Evolutionary conservation across 2,329 filamentous ascomycete species (phyloP).

Genomic region (Verticillium longisporum): DNA sequence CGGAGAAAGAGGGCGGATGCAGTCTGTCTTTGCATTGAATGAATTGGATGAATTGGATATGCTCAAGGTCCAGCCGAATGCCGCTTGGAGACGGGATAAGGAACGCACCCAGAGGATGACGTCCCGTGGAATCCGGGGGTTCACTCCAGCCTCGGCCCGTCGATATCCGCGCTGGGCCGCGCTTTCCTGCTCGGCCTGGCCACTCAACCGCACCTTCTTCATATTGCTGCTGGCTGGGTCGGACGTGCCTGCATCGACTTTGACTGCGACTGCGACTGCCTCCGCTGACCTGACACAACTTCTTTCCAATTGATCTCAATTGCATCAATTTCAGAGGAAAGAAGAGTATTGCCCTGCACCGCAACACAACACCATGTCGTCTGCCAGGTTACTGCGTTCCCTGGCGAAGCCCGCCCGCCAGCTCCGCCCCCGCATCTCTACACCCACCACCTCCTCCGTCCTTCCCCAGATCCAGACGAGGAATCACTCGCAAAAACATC

Average conservation of each 20-base stretch:
- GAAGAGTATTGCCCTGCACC: no score
- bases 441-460: slow-evolving; percentile 22
- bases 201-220: not conserved
- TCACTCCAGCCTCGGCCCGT: slow-evolving; percentile 25
- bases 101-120: slow-evolving; percentile 4
- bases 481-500: slow-evolving; percentile 51
- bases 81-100: slow-evolving; percentile 12
- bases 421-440: slow-evolving; percentile 11
- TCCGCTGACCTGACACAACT: not conserved
- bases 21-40: not conserved
- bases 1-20: slow-evolving; percentile 5
- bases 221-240: not conserved
- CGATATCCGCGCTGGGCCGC: slow-evolving; percentile 37
- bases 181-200: not conserved
- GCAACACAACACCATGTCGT: slow-evolving; percentile 26
- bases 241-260: not conserved
- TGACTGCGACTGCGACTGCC: not conserved
- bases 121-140: slow-evolving; percentile 3
- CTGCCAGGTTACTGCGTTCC: slow-evolving; percentile 28
- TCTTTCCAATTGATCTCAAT: no score
- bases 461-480: slow-evolving; percentile 11
- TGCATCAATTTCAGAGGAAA: not conserved
- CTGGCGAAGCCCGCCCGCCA: slow-evolving; percentile 23
- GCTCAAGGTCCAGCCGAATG: not conserved
- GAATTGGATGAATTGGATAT: not conserved